Evolutionary conservation across 768 basidiomycete genomes (phyloP).

Genomic region (Chalciporus pseudorubinellus): DNA sequence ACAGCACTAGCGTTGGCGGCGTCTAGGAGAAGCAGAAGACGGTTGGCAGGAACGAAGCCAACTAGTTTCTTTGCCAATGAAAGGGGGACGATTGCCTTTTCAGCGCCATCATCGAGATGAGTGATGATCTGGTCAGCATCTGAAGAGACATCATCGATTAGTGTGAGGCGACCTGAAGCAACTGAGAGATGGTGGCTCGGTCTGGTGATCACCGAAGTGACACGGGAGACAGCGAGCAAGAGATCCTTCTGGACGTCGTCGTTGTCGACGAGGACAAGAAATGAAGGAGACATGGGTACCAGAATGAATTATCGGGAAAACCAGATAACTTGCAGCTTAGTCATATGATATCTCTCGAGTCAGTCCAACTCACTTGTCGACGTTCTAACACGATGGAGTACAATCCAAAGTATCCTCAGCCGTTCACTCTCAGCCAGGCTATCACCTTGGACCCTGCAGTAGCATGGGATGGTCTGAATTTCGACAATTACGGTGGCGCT

Average conservation of each 20-base stretch:
- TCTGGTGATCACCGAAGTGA: constrained; percentile 71
- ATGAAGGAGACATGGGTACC: constrained; percentile 33
- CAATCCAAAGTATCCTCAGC: constrained; percentile 64
- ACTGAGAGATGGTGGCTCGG: constrained; percentile 31
- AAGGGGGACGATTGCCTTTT: constrained; percentile 75
- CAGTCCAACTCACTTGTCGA: not conserved
- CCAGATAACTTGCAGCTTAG: constrained; percentile 20
- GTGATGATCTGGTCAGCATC: constrained; percentile 56
- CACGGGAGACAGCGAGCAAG: constrained; percentile 59
- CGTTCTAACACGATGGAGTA: constrained; percentile 53
- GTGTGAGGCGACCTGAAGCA: constrained; percentile 44
- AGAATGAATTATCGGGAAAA: not conserved
- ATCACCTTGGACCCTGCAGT: constrained; percentile 59
- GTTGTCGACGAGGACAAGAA: constrained; percentile 59
- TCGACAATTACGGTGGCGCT: not conserved
- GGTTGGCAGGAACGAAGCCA: constrained; percentile 63
- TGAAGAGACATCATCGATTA: constrained; percentile 50
- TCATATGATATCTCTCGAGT: constrained; percentile 7
- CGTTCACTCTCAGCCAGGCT: constrained; percentile 70
- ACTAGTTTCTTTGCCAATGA: constrained; percentile 66
- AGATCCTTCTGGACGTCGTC: constrained; percentile 44
- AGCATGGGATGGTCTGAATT: constrained; percentile 63
- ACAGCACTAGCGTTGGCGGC: constrained; percentile 71
- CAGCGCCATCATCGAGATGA: constrained; percentile 74
- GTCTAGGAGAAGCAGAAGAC: constrained; percentile 75